Conservation (phyloP, 352 stramenopile genomes). For the Phytophthora tentaculata region DNA sequence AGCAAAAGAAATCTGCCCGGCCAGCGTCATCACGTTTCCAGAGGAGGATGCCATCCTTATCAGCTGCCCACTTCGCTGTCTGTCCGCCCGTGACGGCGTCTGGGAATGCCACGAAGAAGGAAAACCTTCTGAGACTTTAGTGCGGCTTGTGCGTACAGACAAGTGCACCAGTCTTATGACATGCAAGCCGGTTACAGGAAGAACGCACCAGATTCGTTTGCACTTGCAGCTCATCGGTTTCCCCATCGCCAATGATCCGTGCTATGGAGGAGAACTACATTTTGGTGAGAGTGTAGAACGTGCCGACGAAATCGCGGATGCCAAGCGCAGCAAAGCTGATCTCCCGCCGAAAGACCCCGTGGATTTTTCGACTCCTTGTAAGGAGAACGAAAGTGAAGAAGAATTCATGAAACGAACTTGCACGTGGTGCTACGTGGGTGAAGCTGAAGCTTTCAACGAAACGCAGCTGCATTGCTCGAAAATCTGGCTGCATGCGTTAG, state of each 20-base stretch:
- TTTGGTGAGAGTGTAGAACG: conserved; percentile 78
- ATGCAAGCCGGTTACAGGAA: conserved; percentile 94
- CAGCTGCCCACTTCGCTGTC: conserved; percentile 81
- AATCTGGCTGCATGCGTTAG: conserved; percentile 88
- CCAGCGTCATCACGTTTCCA: conserved; percentile 62
- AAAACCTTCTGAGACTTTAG: conserved; percentile 80
- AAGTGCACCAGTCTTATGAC: conserved; percentile 89
- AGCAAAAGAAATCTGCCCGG: conserved; percentile 52
- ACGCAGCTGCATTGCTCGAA: conserved; percentile 86
- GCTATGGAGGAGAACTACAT: conserved; percentile 95
- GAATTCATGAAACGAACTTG: conserved; percentile 84
- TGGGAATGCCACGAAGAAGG: conserved; percentile 86
- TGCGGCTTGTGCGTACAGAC: conserved; percentile 65
- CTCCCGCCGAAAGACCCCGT: conserved; percentile 46
- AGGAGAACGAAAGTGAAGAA: conserved; percentile 65
- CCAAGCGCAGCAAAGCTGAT: conserved; percentile 46
- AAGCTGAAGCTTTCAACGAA: conserved; percentile 78
- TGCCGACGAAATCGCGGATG: conserved; percentile 49
- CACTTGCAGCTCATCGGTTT: conserved; percentile 94
- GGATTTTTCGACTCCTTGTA: conserved; percentile 63
- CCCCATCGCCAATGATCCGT: conserved; percentile 97
- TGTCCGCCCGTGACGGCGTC: conserved; percentile 82
- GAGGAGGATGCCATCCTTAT: conserved; percentile 64
- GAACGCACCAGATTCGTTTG: conserved; percentile 98
- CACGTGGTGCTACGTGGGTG: conserved; percentile 72